Conservation (phyloP, 1,284 basidiomycete genomes). For the Ustilago cynodontis region DNA sequence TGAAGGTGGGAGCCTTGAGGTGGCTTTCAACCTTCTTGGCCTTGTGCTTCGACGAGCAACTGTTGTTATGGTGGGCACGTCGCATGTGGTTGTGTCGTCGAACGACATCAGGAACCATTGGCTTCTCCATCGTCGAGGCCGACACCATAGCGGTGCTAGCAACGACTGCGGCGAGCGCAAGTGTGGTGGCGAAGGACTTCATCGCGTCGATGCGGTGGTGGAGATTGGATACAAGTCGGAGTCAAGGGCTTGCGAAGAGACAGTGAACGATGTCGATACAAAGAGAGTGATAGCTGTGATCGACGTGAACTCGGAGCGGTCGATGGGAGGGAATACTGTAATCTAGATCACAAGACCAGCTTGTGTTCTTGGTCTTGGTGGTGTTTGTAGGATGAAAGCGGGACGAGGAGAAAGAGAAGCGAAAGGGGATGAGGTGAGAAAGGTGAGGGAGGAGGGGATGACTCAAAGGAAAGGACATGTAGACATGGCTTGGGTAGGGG, state of each 20-base stretch:
- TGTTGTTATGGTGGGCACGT: slow-evolving; percentile 19
- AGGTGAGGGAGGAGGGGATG: slow-evolving; percentile 2
- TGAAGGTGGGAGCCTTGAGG: slow-evolving; percentile 9
- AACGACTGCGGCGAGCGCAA: slow-evolving; percentile 40
- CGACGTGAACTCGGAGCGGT: neutral
- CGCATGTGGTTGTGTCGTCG: slow-evolving; percentile 35
- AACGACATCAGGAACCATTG: slow-evolving; percentile 27
- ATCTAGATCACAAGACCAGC: slow-evolving; percentile 31
- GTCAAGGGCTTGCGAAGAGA: neutral
- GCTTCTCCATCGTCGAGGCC: slow-evolving; percentile 36
- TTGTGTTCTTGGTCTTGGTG: slow-evolving; percentile 14
- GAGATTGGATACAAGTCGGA: neutral
- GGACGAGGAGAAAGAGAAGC: neutral
- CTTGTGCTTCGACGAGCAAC: slow-evolving; percentile 34
- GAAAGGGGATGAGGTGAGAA: neutral
- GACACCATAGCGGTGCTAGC: slow-evolving; percentile 45
- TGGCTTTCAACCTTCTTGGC: slow-evolving; percentile 20
- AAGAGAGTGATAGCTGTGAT: neutral
- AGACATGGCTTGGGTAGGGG: slow-evolving; percentile 7
- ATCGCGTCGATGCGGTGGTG: slow-evolving; percentile 16
- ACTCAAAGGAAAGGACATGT: slow-evolving; percentile 28
- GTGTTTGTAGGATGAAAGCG: slow-evolving; percentile 3
- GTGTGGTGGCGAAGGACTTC: slow-evolving; percentile 41
- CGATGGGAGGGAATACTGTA: slow-evolving; percentile 1
- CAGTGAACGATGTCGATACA: neutral